Base-by-base conservation (phyloP, 371 early-diverging fungal species). In the Mycotypha africana region DNA sequence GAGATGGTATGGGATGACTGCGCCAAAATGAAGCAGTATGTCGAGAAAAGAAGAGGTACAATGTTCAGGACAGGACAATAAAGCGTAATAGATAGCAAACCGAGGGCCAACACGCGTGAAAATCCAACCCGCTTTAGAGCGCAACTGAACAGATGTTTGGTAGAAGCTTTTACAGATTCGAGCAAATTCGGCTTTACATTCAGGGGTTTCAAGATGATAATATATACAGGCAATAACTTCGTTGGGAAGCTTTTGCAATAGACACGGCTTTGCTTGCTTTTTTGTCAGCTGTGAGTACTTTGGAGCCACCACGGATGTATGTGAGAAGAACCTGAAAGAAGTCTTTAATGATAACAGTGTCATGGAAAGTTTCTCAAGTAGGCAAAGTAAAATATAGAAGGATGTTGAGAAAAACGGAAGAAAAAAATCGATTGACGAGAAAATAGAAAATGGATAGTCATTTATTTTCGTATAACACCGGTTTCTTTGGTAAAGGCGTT, bases 51-150 rank as follows among this genome's bases (percentile, higher is more conserved):
- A 39, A 14, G 25, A 45, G 22, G 43, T 37, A 39, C 65, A 65
- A 1, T n/a, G 25, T n/a, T 50, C 39, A 2, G 65, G 58, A 7
- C 51, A 20, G 8, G 49, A 22, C 8, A 65, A 33, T 11, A 65
- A 19, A 12, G 61, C 54, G 43, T 58, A 65, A 45, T 65, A 60
- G 9, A 65, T 31, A 16, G 56, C 55, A 38, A 57, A 60, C 12
- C 61, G 54, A 15, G 47, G 28, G 3, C 61, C 61, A 38, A 44
- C 46, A 7, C 47, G 54, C 15, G 40, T 45, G 1, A 65, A 33
- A 0, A 60, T 34, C 65, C 65, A 65, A 5, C 43, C 43, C 15
- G 65, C 60, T 12, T 51, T 43, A 4, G 49, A 41, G 11, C 45
- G 45, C 1, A 47, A 45, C 8, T 48, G 30, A 3, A 26, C 21